These are phyloP conservation scores for Pleurotus djamor DNA, from an alignment of 768 basidiomycete genomes.

Conservation along the genomic window DNA sequence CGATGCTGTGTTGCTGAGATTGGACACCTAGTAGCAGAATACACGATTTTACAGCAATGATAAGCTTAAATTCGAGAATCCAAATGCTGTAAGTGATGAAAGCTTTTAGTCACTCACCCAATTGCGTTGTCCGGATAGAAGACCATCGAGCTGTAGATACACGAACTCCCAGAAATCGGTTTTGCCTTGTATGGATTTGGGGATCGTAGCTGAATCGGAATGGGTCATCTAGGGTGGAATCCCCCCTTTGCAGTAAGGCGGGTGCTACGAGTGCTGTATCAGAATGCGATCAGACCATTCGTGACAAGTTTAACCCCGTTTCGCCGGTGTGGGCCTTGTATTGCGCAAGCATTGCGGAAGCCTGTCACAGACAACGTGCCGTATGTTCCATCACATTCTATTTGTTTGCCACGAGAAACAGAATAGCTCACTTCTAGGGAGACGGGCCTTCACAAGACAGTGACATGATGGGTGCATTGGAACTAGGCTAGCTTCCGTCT, in stretches of 20 bases:
- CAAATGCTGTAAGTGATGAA: background rate
- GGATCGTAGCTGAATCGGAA: slow-evolving; percentile 76
- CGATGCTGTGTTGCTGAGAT: slow-evolving; percentile 81
- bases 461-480: too few species aligned
- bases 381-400: background rate
- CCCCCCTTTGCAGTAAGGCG: background rate
- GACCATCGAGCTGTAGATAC: slow-evolving; percentile 50
- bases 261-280: background rate
- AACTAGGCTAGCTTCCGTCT: too few species aligned
- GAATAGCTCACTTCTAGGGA: background rate
- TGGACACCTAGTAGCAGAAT: slow-evolving; percentile 59
- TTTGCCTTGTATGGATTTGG: slow-evolving; percentile 68
- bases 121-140: slow-evolving; percentile 67
- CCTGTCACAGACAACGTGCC: background rate
- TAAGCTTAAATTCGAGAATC: background rate
- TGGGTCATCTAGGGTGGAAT: slow-evolving; percentile 61
- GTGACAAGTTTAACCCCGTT: too few species aligned
- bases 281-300: too few species aligned
- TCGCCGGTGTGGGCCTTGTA: too few species aligned
- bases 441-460: too few species aligned
- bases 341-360: background rate
- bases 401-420: background rate
- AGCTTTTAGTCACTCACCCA: slow-evolving; percentile 55
- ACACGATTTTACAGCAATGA: slow-evolving; percentile 4
- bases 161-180: slow-evolving; percentile 81